Evolutionary conservation across 331 rosid genomes (phyloP), one percentile per base, ranked within the genome.

Genomic region (Malus hybrid): DNA sequence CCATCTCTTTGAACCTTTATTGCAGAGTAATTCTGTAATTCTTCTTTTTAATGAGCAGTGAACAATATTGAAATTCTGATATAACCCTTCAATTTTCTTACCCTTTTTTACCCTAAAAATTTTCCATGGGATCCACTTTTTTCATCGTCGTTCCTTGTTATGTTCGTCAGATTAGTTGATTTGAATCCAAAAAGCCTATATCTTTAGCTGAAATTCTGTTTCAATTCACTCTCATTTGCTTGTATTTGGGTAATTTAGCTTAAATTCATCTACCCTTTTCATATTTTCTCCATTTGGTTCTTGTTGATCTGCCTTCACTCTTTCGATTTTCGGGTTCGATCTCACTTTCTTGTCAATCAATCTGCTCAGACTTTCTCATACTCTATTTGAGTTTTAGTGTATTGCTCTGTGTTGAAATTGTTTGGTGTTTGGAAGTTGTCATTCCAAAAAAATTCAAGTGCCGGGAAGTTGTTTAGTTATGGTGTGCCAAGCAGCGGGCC

Each of bases 401-500:
- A 18, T 52, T 52, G 8, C 20, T 1, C 20, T 52, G 1, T 16
- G 32, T 77, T 73, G 63, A 60, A 77, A 46, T 42, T 59, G 42
- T 64, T 24, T 81, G 72, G 70, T 73, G 63, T 85, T 44, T 64
- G 81, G 86, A 83, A 87, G 77, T 73, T 63, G 71, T 60, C 72
- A 31, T 46, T 78, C 55, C 13, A 13, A 46, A 46, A 32, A 22
- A 79, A 80, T 80, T 76, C 73, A 86, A 88, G 91, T 87, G 91
- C 78, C 77, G 81, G 85, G 84, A 79, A 82, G 89, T 95, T 46
- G 70, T 48, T 61, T 29, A 95, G 99, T 92, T 86, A 92, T 95
- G 99, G 99, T 92, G 81, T 78, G 97, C 96, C 99, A 95, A 95
- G 93, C 99, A 83, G 99, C 99, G 52, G 80, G 93, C 79, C 97